These are phyloP conservation scores for Symbiodinium natans DNA, from an alignment of 73 alveolate species.

Conservation along the genomic window DNA sequence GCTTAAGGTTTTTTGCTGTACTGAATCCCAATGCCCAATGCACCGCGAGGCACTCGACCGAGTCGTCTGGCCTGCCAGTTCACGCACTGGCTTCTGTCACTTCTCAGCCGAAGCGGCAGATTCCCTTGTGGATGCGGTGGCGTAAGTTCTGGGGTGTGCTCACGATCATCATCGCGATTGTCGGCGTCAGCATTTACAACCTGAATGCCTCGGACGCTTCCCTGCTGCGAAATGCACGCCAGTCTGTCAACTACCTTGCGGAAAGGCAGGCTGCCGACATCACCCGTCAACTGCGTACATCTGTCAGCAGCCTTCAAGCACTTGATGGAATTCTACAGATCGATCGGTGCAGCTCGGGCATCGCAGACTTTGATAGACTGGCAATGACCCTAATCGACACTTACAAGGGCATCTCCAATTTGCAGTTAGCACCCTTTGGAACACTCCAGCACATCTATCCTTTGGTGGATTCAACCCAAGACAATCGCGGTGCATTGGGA, in stretches of 20 bases:
- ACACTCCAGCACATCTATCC: neutral
- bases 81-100: neutral
- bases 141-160: neutral
- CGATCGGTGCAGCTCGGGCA: neutral
- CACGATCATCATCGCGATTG: neutral
- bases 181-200: constrained; percentile 7
- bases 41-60: neutral
- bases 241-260: neutral
- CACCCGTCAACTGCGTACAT: neutral
- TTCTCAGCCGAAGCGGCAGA: neutral
- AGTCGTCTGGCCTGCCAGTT: neutral
- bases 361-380: neutral
- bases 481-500: constrained; percentile 1
- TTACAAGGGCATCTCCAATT: neutral
- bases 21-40: no score
- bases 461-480: neutral
- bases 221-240: neutral
- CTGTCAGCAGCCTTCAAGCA: neutral
- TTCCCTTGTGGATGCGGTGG: constrained; percentile 29
- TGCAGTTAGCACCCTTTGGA: neutral
- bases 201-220: neutral
- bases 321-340: neutral
- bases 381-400: neutral
- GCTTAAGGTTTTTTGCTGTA: no score
- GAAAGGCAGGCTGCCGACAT: neutral